Base-by-base conservation (phyloP, 2,329 filamentous ascomycete genomes). In the Venturia pyrina region DNA sequence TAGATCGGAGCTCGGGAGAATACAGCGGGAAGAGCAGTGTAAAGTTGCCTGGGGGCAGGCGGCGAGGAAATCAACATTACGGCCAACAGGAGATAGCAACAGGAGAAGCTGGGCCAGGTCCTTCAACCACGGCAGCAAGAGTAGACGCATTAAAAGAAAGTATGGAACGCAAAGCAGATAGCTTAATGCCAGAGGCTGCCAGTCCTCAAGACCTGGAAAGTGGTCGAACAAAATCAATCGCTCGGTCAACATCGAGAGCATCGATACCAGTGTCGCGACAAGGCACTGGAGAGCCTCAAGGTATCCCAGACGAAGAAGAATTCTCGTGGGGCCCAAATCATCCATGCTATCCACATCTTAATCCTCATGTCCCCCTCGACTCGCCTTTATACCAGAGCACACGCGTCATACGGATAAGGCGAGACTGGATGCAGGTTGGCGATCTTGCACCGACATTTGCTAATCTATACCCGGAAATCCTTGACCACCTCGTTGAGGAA, bases 391-490 rank as follows among this genome's bases (percentile, higher is more conserved):
- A 91, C 72, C 77, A 82, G 59, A 86, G 82, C 7, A 99, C 95
- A 1, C 88, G 93, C 66, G 90, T 99, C 69, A 97, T 99, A 72
- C 88, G 95, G 19, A 89, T 99, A 68, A 87, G 88, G 66, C 85
- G 95, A 53, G 95, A 99, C 76, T 99, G 93, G 90, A 88, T 98
- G 78, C 77, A 93, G 40, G 85, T 88, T 68, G 95, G 93, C 44
- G 95, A 99, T 75, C 80, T 96, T 37, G 93, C 93, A 1, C 95
- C 95, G 0, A 91, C 93, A 0, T 98, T 96, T 74, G 95, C 91
- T 19, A 97, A 98, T 72, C 81, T 97, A 2, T 99, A 99, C 72
- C 95, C 95, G 0, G 95, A 99, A 74, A 96, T 99, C 66, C 81
- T 99, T 8, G 93, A 97, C 70, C 91, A 92, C 0, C 86, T 93